These are phyloP conservation scores for Solanum microdontum DNA, from an alignment of 257 asterid genomes.

Conservation along the genomic window DNA sequence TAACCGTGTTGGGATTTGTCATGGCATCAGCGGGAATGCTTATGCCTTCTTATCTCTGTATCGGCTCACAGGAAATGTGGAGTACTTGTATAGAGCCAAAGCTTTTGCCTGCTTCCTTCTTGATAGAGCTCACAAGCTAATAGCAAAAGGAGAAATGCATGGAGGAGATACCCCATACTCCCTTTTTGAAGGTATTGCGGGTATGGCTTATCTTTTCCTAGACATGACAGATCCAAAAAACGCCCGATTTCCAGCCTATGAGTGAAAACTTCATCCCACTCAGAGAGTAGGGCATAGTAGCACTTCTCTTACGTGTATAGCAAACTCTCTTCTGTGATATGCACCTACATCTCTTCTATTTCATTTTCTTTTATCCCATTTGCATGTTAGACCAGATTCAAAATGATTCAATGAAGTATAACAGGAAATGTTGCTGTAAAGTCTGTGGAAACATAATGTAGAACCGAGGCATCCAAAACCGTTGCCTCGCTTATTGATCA, in stretches of 20 bases:
- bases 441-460: not conserved
- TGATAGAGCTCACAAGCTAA: constrained; percentile 51
- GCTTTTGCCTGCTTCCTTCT: constrained; percentile 68
- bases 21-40: constrained; percentile 74
- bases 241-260: constrained; percentile 66
- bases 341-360: not conserved
- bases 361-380: not conserved
- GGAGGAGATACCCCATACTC: constrained; percentile 58
- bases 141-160: constrained; percentile 49
- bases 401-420: not conserved
- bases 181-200: constrained; percentile 65
- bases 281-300: not conserved
- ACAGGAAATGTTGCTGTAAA: not conserved
- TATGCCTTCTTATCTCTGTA: constrained; percentile 60
- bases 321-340: not conserved
- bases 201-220: constrained; percentile 64
- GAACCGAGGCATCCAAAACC: not conserved
- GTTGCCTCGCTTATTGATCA: not conserved
- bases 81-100: constrained; percentile 60
- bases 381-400: not conserved
- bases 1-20: constrained; percentile 65
- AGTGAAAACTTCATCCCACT: constrained; percentile 1
- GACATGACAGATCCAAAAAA: constrained; percentile 57
- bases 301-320: not conserved
- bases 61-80: constrained; percentile 49